Base-by-base conservation (phyloP, 2,329 filamentous ascomycete species). In the Ceratocystis destructans region DNA sequence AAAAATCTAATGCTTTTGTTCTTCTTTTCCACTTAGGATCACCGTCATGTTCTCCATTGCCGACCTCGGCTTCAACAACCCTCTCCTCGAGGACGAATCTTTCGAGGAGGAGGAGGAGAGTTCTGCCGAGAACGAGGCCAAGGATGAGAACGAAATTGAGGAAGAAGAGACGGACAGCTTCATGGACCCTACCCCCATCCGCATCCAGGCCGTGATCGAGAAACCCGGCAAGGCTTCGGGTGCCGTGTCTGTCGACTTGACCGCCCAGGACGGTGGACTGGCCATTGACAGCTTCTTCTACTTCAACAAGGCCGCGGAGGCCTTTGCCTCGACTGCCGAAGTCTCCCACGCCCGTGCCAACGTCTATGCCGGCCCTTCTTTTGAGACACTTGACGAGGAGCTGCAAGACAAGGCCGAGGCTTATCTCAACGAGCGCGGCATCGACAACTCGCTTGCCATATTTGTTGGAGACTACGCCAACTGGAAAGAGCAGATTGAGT, bases 401-500 rank as follows among this genome's bases (percentile, higher is more conserved):
- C 84, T 99, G 57, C 93, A 97, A 81, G 82, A 90, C 65, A 82
- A 96, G 72, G 82, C 97, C 75, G 93, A 97, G 82, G 85, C 88
- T 72, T 99, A 93, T 79, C 83, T 99, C 70, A 91, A 96, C 77
- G 94, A 96, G 83, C 85, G 94, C 72, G 94, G 93, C 70, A 85
- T 99, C 77, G 90, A 93, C 73, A 86, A 88, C 72, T 84, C 87
- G 68, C 83, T 99, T 72, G 93, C 92, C 65, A 79, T 92, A 71
- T 96, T 97, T 77, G 87, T 96, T 57, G 90, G 92, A 46, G 92
- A 97, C 76, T 99, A 96, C 79, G 92, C 97, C 73, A 91, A 97
- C 75, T 85, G 89, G 78, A 99, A 99, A 87, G 94, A 99, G 84
- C 93, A 97, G 84, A 88, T 86, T 79, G 94, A 99, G 82, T 99